Base-by-base conservation (phyloP, 305 asterid genomes). In the Petunia hybrid region DNA sequence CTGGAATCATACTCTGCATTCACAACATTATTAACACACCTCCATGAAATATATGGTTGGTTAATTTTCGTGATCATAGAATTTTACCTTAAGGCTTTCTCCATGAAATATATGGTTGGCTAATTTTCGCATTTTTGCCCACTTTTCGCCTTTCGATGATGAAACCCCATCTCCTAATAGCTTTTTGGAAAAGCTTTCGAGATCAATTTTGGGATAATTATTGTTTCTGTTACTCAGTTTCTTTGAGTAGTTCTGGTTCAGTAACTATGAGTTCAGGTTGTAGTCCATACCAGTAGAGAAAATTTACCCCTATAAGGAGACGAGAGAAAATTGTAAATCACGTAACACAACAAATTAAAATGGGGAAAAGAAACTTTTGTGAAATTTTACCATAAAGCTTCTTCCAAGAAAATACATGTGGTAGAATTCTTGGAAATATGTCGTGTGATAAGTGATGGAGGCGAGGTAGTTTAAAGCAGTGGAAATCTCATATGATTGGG, bases 111-210 rank as follows among this genome's bases (percentile, higher is more conserved):
- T 91, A 45, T 85, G 84, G 80, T 88, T 89, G 63, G 96, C 91
- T 61, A 94, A 85, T 76, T 90, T 91, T 51, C 97, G 73, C 92
- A 92, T 84, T 45, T 84, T 89, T 13, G 81, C 84, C 98, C 98
- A 93, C 80, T 90, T 93, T 78, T 85, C 82, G 4, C 97, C 97
- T 83, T 91, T 86, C 1, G 97, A 88, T 31, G 90, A 83, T 0
- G 93, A 57, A 63, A 94, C 87, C 45, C 98, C 98, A 1, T 89
- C 96, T 80, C 96, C 97, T 6, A 92, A 53, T 35, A 92, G 83
- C 88, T 90, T 91, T 90, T 82, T 88, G 8, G 91, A 79, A 63
- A 81, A 87, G 9, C 95, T 92, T 82, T 89, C 85, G 60, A 86
- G 91, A 5, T 90, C 89, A 12, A 86, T 85, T 86, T 94, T 94